Base-by-base conservation (phyloP, 2,329 filamentous ascomycete species). In the Venturia pyrina region DNA sequence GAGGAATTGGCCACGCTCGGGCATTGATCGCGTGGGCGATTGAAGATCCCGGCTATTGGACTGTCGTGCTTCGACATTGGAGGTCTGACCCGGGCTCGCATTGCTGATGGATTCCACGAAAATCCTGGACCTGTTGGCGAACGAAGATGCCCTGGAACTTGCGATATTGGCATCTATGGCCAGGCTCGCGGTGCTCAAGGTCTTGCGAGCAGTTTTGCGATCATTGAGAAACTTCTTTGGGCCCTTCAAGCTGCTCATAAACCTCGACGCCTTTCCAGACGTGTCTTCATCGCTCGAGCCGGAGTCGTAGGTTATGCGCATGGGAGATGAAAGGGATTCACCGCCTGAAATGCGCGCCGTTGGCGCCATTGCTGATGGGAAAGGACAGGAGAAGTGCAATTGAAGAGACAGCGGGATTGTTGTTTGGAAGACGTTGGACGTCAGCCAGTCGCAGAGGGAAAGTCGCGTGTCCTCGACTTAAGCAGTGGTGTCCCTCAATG, bases 261-360 rank as follows among this genome's bases (percentile, higher is more conserved):
- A 62, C 37, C 50, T 65, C 8, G 53, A 59, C 17, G 40, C 37
- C 60, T 46, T 50, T 10, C 48, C 46, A 40, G 62, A 50, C 44
- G 41, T 59, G 7, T 66, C 64, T 32, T 66, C 57, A 63, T 66
- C 64, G 46, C 64, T 48, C 28, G 64, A 56, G 48, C 41, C 40
- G 19, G 41, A 48, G 17, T 63, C 24, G 46, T 64, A 64, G 44
- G 62, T 64, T 24, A 64, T 53, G 48, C 63, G 63, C 63, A 65
- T 57, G 34, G 63, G 63, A 19, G 63, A 65, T 37, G 48, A 48
- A 8, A 65, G 50, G n/a, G 63, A 57, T 59, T 65, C 63, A 32
- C 63, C 63, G 13, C 63, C 63, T 19, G 43, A 56, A 19, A 59
- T 59, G n/a, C 34, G 48, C 32, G 63, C 63, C 34, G 34, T 48